Percentiles rank a stretch among this genome's conserved stretches.
phyloP scores from a whole-genome alignment of 2,329 filamentous ascomycete genomes.

The Paecilomyces formosus region DNA sequence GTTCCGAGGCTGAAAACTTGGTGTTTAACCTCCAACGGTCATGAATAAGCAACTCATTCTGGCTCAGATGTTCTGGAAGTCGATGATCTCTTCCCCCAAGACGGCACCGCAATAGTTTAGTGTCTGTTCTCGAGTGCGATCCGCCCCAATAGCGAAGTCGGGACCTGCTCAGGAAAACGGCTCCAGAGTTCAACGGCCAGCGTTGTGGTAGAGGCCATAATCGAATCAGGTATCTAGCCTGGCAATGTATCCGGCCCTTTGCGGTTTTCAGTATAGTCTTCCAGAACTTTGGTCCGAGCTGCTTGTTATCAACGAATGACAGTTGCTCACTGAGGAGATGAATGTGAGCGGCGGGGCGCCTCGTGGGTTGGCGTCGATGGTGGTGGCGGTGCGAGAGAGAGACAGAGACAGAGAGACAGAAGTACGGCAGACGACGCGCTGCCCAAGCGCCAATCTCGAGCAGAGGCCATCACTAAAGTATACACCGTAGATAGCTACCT shows the following conservation, averaged over 20 bases:
- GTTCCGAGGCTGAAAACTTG: neutral
- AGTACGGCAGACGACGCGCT: neutral
- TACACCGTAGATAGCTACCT: too few species aligned
- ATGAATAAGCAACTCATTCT: neutral
- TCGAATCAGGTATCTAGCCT: neutral
- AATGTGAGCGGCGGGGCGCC: neutral
- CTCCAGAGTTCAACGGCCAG: neutral
- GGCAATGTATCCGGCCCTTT: neutral
- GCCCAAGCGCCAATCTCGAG: too few species aligned
- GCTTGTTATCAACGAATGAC: neutral
- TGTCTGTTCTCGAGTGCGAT: neutral
- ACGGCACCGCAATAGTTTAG: neutral
- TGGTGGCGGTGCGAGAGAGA: neutral
- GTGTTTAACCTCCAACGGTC: neutral
- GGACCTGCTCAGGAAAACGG: neutral
- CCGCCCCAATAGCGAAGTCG: neutral
- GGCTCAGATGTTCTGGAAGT: neutral
- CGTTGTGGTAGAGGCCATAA: neutral
- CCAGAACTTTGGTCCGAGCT: neutral
- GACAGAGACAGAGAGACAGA: neutral
- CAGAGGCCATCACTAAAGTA: too few species aligned
- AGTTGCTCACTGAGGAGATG: conserved; percentile 1
- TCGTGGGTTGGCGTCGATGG: neutral
- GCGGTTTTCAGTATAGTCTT: neutral
- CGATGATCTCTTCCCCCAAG: neutral